phyloP scores from a whole-genome alignment of 148 eudicot species.

The Rhododendron williamsianum region DNA sequence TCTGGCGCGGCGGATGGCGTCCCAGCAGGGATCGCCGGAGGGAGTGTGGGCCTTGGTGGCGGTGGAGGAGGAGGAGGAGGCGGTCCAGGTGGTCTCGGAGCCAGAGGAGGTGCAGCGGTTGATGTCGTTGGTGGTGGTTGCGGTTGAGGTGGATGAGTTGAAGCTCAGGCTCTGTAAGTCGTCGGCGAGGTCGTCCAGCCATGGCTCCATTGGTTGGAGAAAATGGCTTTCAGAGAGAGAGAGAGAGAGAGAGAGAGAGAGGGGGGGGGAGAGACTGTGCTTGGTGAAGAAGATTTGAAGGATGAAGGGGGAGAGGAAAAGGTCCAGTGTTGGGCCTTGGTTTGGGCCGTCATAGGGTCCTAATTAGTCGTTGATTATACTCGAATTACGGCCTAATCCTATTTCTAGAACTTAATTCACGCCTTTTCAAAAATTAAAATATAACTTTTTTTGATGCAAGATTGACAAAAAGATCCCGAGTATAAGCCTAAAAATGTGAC shows the following conservation, averaged over 20 bases:
- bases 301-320: background rate
- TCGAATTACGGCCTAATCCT: too few species aligned
- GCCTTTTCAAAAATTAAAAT: background rate
- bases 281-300: slow-evolving; percentile 1
- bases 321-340: background rate
- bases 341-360: background rate
- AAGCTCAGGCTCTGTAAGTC: slow-evolving; percentile 78
- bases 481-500: background rate
- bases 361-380: background rate
- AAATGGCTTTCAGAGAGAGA: slow-evolving; percentile 4
- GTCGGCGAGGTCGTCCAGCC: slow-evolving; percentile 51
- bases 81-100: slow-evolving; percentile 54
- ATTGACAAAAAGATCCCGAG: background rate
- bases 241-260: background rate
- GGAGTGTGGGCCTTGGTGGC: slow-evolving; percentile 19
- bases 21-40: slow-evolving; percentile 39
- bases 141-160: slow-evolving; percentile 57
- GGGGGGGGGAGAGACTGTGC: background rate
- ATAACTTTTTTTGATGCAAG: background rate
- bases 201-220: slow-evolving; percentile 30
- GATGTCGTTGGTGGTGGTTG: slow-evolving; percentile 41
- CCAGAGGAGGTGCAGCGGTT: slow-evolving; percentile 60
- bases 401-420: background rate
- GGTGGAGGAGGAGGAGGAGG: slow-evolving; percentile 35
- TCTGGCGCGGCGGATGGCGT: slow-evolving; percentile 31